These are phyloP conservation scores for Zarea fungicola DNA, from an alignment of 2,329 filamentous ascomycete genomes.

Conservation along the genomic window DNA sequence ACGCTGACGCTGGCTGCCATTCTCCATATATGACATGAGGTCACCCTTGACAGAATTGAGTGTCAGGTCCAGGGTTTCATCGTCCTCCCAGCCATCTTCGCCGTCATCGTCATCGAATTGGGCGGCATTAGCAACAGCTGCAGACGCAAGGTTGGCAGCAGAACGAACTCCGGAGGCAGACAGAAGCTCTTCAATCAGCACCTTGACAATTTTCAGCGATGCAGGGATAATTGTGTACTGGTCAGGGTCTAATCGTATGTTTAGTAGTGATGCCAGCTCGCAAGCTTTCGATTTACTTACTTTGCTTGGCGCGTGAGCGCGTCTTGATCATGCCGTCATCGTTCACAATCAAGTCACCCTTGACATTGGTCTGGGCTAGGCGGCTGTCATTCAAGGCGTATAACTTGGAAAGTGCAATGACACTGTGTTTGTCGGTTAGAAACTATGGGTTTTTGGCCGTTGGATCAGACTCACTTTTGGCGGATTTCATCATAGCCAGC, in stretches of 20 bases:
- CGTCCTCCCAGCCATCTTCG: constrained; percentile 86
- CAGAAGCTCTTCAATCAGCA: constrained; percentile 85
- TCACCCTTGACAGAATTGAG: constrained; percentile 64
- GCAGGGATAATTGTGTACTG: constrained; percentile 83
- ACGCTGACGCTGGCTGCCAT: constrained; percentile 55
- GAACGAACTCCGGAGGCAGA: constrained; percentile 66
- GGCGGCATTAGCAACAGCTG: constrained; percentile 55
- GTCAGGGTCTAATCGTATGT: constrained; percentile 60
- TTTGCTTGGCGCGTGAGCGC: constrained; percentile 79
- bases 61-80: constrained; percentile 70
- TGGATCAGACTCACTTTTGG: constrained; percentile 67
- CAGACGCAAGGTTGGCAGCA: constrained; percentile 57
- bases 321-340: constrained; percentile 83
- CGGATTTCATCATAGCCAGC: constrained; percentile 97
- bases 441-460: not conserved
- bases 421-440: constrained; percentile 41
- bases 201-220: constrained; percentile 91
- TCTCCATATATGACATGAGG: constrained; percentile 71
- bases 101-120: constrained; percentile 64
- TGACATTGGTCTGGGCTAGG: constrained; percentile 73
- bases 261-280: constrained; percentile 19
- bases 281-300: constrained; percentile 39
- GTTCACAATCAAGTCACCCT: constrained; percentile 83
- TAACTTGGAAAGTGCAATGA: constrained; percentile 87
- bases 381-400: constrained; percentile 82